Evolutionary conservation across 352 stramenopile genomes (phyloP), one percentile per base, ranked within the genome.

Genomic region (Phytopythium mirpurense): DNA sequence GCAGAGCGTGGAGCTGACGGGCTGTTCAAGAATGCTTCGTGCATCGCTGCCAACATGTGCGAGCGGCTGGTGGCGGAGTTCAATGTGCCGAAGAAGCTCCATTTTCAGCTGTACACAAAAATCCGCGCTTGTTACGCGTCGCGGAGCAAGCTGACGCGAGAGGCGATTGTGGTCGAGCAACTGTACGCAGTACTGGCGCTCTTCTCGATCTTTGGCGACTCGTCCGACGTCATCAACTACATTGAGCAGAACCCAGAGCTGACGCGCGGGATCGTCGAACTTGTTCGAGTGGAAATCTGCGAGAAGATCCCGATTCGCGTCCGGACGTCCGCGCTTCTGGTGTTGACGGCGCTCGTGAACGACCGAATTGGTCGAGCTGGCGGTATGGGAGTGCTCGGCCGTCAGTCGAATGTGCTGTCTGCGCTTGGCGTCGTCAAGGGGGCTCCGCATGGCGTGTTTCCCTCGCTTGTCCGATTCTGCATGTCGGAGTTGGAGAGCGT

Each of bases 211-310:
- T 91, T 90, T 36, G 80, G 75, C 46, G 82, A 93, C 45, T 67
- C 81, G 9, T 75, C 70, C 49, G 81, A 95, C 44, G 79, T 92
- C 29, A 84, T 74, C 11, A 84, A 70, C 62, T 90, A 89, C 54
- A 70, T 93, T 37, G 82, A 93, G 45, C 65, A 86, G 29, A 83
- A 92, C 63, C 62, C 79, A 7, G 82, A 91, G 31, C 69, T 95
- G 16, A 86, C 75, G 15, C 78, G 81, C 12, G 66, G 67, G 8
- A 59, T 95, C 21, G 77, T 88, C 3, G 83, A 95, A 47, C 60
- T 95, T 1, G 55, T 93, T 61, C 83, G 83, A 11, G 72, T 90
- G 7, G 85, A 95, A 43, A 70, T 68, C 36, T 69, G 74, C 51
- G 70, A 86, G 3, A 76, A 69, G 1, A 69, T 91, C 6, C 72